Evolutionary conservation across 2,329 filamentous ascomycete genomes (phyloP), one percentile per base, ranked within the genome.

Genomic region (Tolypocladium pustulatum): DNA sequence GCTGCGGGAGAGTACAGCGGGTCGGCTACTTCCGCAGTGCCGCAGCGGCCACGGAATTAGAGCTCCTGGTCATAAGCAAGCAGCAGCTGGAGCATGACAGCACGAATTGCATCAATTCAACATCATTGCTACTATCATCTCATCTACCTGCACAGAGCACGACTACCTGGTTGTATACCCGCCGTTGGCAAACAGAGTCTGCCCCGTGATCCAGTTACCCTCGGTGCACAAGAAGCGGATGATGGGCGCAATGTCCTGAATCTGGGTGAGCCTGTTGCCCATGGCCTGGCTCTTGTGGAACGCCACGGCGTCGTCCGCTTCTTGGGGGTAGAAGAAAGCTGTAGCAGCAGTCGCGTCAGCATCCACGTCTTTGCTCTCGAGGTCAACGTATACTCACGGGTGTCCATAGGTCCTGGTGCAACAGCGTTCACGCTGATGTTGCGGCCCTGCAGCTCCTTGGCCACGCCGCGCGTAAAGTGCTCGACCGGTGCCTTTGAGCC

Each of bases 101-200:
- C 27, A 9, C 15, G 20, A 20, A 15, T 1, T n/a, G 7, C 15
- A 30, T 30, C 17, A 4, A 20, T 5, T n/a, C 25, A 49, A 30
- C 25, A 20, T 49, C 13, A 3, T 49, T 17, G 15, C 46, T 13
- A 20, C 9, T 52, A 3, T 3, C 32, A 10, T 4, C 32, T 2
- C 8, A 2, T n/a, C 49, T 32, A 34, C 49, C 8, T 32, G 46
- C 2, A 32, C 43, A 52, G 27, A 46, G 41, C 9, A 15, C n/a
- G 22, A 25, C 34, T 49, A 76, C 34, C 75, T 71, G 37, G 75
- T 77, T 2, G 75, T 78, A 60, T 78, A 78, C 12, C 75, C 76
- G 13, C 75, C 75, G 60, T 79, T 78, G n/a, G 75, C 73, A 67
- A 78, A 77, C 61, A 78, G 72, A 6, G 75, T 78, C 68, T 78